A percentile compares a stretch with the other conserved stretches of the same genome.
Evolutionary conservation across 805 yeast species (phyloP).

Genomic region (Wickerhamomyces chambardii): DNA sequence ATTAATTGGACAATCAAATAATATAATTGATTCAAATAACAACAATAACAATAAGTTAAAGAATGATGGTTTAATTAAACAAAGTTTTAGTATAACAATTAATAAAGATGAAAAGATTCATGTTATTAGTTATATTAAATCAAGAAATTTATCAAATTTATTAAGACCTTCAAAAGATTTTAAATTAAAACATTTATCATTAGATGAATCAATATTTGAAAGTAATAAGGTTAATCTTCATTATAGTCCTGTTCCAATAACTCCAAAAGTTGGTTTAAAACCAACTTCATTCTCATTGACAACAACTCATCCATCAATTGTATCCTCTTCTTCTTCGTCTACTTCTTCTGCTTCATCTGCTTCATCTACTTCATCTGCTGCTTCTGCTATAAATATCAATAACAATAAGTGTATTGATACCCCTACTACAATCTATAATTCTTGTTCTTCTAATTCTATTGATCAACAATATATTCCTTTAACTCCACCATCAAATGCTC

Average conservation of each 20-base stretch:
- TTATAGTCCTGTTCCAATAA: conserved; percentile 4
- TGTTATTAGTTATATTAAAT: conserved; percentile 44
- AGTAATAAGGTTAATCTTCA: too few species aligned
- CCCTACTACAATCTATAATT: too few species aligned
- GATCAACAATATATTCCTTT: too few species aligned
- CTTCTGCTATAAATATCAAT: conserved; percentile 1
- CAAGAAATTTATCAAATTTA: conserved; percentile 17
- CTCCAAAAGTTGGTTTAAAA: background rate
- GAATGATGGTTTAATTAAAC: conserved; percentile 51
- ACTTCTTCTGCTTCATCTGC: conserved; percentile 1
- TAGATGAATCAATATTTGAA: conserved; percentile 10
- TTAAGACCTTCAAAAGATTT: conserved; percentile 37
- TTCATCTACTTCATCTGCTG: conserved; percentile 1
- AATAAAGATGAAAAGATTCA: conserved; percentile 46
- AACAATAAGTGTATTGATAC: too few species aligned
- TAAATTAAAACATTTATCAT: conserved; percentile 22
- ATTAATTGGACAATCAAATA: background rate
- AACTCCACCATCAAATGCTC: too few species aligned
- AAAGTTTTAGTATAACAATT: conserved; percentile 50
- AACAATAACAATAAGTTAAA: conserved; percentile 21
- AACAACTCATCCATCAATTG: conserved; percentile 1
- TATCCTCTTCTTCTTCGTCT: background rate
- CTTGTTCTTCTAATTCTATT: too few species aligned
- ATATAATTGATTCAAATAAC: conserved; percentile 1
- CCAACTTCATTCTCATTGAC: background rate